Percentiles rank a stretch among this genome's conserved stretches.
Conservation (phyloP, 2,329 filamentous ascomycete genomes). For the Cercospora canescens region DNA sequence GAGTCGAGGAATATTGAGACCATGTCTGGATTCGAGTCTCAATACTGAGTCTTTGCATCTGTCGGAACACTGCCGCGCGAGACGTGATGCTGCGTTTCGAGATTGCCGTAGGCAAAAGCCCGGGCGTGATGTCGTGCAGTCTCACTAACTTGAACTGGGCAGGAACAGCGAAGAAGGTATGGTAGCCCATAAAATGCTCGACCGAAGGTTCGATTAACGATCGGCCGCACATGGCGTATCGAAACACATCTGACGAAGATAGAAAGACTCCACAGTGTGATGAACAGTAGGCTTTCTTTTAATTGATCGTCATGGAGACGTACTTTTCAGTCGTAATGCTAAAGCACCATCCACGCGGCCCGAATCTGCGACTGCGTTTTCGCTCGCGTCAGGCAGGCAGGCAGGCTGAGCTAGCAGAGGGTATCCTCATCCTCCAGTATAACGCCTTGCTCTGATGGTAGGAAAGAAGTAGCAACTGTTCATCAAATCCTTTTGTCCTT, state of each 20-base stretch:
- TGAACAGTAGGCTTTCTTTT: slow-evolving; percentile 8
- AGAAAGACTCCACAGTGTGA: not conserved
- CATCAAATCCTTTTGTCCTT: not conserved
- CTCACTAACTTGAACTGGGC: not conserved
- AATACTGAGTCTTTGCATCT: not conserved
- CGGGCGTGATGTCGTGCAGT: not conserved
- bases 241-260: not conserved
- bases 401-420: not conserved
- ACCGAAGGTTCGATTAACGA: not conserved
- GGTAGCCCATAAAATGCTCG: not conserved
- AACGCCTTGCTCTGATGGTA: slow-evolving; percentile 6
- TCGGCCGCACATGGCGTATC: not conserved
- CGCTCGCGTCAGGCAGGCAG: not conserved
- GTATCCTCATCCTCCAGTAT: slow-evolving; percentile 3
- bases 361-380: not conserved
- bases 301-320: slow-evolving; percentile 13
- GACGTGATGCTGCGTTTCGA: not conserved
- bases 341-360: not conserved
- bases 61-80: not conserved
- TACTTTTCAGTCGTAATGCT: slow-evolving; percentile 10
- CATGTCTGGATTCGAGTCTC: not conserved
- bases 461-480: not conserved
- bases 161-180: not conserved
- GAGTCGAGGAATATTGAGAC: not conserved
- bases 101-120: no score